These are phyloP conservation scores for Phytophthora cryptogea DNA, from an alignment of 352 stramenopile genomes.

Conservation along the genomic window DNA sequence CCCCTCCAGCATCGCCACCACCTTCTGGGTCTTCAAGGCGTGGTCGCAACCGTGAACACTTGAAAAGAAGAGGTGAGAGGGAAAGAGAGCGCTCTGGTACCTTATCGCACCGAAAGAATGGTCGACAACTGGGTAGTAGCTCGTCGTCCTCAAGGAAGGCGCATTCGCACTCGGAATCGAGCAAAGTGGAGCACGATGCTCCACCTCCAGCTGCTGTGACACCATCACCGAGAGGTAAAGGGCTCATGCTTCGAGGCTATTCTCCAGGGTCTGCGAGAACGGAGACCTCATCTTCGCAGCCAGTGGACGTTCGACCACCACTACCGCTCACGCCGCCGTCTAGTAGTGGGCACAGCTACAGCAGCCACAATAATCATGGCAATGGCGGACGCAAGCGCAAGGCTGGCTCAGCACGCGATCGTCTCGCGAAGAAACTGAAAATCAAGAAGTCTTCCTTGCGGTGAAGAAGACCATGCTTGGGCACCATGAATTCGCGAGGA, in stretches of 20 bases:
- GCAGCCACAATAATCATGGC: slow-evolving; percentile 15
- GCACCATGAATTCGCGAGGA: not conserved
- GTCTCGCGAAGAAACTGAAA: slow-evolving; percentile 85
- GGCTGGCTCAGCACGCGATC: slow-evolving; percentile 55
- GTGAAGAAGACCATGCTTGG: slow-evolving; percentile 24
- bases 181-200: slow-evolving; percentile 11
- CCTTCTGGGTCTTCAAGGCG: slow-evolving; percentile 17
- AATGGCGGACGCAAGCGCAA: slow-evolving; percentile 54
- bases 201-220: slow-evolving; percentile 17
- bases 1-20: slow-evolving; percentile 32
- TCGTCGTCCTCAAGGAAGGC: slow-evolving; percentile 19
- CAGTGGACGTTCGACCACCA: slow-evolving; percentile 45
- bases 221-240: slow-evolving; percentile 40
- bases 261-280: slow-evolving; percentile 27
- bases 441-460: slow-evolving; percentile 54
- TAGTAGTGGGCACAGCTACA: slow-evolving; percentile 23
- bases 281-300: slow-evolving; percentile 15
- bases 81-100: slow-evolving; percentile 15
- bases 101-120: slow-evolving; percentile 30
- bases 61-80: slow-evolving; percentile 18
- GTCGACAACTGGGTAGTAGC: slow-evolving; percentile 22
- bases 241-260: slow-evolving; percentile 40
- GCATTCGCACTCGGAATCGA: slow-evolving; percentile 10
- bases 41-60: slow-evolving; percentile 12
- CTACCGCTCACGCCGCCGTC: slow-evolving; percentile 43